Evolutionary conservation across 78 protist genomes (phyloP).

Genomic region (Guillardia theta): DNA sequence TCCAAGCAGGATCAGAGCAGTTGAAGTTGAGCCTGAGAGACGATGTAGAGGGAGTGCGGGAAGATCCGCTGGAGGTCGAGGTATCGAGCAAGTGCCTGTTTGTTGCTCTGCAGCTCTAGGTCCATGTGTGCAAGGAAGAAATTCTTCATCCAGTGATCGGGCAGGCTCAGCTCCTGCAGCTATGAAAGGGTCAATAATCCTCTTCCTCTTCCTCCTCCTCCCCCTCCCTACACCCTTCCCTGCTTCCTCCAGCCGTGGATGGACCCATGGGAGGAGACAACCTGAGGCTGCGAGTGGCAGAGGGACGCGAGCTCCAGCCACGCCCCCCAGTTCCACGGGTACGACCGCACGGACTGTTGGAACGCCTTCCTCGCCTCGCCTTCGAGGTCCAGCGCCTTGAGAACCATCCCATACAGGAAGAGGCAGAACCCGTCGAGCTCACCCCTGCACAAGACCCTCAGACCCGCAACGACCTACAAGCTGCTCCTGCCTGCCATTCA

Average conservation of each 20-base stretch:
- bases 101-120: slow-evolving; percentile 36
- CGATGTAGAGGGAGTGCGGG: slow-evolving; percentile 54
- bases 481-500: neutral
- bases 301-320: slow-evolving; percentile 43
- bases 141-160: neutral
- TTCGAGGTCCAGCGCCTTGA: neutral
- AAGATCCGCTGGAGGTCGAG: slow-evolving; percentile 33
- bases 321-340: slow-evolving; percentile 46
- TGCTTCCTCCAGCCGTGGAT: neutral
- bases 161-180: neutral
- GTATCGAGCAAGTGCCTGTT: neutral
- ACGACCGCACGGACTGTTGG: neutral
- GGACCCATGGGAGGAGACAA: neutral
- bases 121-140: slow-evolving; percentile 70
- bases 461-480: neutral
- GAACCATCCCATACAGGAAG: slow-evolving; percentile 36
- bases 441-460: neutral
- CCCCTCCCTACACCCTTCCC: neutral
- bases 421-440: slow-evolving; percentile 47
- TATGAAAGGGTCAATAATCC: too few species aligned
- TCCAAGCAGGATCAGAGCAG: too few species aligned
- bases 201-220: neutral
- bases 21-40: too few species aligned
- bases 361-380: neutral
- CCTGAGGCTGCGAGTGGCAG: neutral